Evolutionary conservation across 78 protist genomes (phyloP), one percentile per base, ranked within the genome.

Genomic region (Dictyostelium citrinum): DNA sequence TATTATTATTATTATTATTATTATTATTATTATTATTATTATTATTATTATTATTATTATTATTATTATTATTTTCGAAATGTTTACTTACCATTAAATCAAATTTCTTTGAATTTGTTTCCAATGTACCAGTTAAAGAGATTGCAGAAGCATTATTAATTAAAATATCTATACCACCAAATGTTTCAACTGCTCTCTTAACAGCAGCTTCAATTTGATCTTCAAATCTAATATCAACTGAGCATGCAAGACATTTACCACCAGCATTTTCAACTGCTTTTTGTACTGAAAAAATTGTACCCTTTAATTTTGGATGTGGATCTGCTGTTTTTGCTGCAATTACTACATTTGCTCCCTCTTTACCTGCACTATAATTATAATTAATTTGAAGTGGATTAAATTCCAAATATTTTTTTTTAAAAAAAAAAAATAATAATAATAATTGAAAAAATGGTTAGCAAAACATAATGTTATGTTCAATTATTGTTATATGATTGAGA

Each of bases 111-210:
- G 95, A 81, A n/a, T 58, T 37, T 24, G 98, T 95, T 4, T 85
- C 95, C 6, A 84, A 46, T 7, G 98, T 97, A 80, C 96, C 94
- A 31, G 97, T 95, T 41, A 97, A 78, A 7, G 86, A 46, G 68
- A 97, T 97, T 27, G 98, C 98, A 60, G 91, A 75, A 1, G 98
- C 98, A 37, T 97, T 97, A 95, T 97, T 97, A 60, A 97, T 88
- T 27, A 96, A 71, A n/a, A 96, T 91, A 90, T 97, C 98, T 17
- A 97, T 95, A 70, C 98, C 97, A 43, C 97, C 97, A 68, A 96
- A 97, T 68, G 58, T 60, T 29, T 83, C 78, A 31, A 95, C 97
- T 22, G 96, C 97, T 24, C 43, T 33, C 33, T 83, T 58, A 49
- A 97, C 97, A n/a, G 98, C 97, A n/a, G 2, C 80, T 51, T 85